phyloP scores from a whole-genome alignment of 257 asterid genomes.

The Verbascum thapsus region DNA sequence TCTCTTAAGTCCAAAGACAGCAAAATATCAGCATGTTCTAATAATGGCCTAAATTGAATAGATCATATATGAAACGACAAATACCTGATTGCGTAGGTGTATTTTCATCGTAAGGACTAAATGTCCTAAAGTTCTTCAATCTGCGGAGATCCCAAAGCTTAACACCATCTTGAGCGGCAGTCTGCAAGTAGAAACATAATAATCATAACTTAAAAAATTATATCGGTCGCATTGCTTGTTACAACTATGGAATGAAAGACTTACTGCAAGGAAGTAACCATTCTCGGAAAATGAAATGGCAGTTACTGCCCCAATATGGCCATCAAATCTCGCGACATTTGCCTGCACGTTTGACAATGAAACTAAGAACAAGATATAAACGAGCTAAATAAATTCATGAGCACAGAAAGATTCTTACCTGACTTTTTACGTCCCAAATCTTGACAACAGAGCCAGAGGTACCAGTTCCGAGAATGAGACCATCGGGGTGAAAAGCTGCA shows the following conservation, averaged over 20 bases:
- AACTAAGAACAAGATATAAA: constrained; percentile 1
- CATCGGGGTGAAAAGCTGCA: constrained; percentile 99
- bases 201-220: constrained; percentile 14
- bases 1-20: neutral
- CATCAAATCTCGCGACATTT: constrained; percentile 88
- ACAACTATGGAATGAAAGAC: constrained; percentile 34
- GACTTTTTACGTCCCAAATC: constrained; percentile 99
- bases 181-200: constrained; percentile 51
- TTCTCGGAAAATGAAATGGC: constrained; percentile 96
- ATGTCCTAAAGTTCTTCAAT: constrained; percentile 79
- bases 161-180: constrained; percentile 99
- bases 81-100: constrained; percentile 86
- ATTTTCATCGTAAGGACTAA: constrained; percentile 82
- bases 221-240: neutral
- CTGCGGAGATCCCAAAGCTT: constrained; percentile 97
- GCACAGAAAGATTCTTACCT: constrained; percentile 49
- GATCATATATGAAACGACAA: constrained; percentile 3
- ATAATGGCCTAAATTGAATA: neutral
- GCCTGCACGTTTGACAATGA: constrained; percentile 41
- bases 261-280: constrained; percentile 94
- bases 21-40: neutral
- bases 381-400: neutral
- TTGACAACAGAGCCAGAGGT: constrained; percentile 69
- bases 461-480: constrained; percentile 97
- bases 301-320: constrained; percentile 80